A percentile compares a stretch with the other conserved stretches of the same genome.
Conservation (phyloP, 2,329 filamentous ascomycete species). For the Sporothrix brasiliensis region DNA sequence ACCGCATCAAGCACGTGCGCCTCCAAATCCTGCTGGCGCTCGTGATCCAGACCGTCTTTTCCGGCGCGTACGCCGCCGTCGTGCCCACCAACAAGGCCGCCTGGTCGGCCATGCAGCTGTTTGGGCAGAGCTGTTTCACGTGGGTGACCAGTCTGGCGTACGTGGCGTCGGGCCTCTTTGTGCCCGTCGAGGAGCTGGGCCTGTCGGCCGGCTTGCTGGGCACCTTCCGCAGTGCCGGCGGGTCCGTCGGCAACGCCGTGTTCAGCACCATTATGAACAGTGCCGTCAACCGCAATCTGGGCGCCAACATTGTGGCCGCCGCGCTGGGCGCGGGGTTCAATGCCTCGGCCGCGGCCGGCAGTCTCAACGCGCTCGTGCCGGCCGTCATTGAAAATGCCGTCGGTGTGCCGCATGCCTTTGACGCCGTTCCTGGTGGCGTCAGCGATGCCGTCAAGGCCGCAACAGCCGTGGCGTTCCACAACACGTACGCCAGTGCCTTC, state of each 20-base stretch:
- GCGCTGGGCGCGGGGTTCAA: neutral
- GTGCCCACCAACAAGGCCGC: constrained; percentile 40
- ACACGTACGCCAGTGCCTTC: constrained; percentile 49
- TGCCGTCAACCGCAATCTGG: neutral
- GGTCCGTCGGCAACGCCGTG: neutral
- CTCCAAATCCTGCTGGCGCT: constrained; percentile 42
- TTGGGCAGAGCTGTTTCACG: constrained; percentile 42
- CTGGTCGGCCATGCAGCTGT: constrained; percentile 42
- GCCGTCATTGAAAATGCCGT: constrained; percentile 44
- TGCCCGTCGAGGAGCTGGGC: constrained; percentile 1
- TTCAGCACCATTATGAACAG: constrained; percentile 16
- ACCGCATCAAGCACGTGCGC: constrained; percentile 42
- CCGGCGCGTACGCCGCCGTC: constrained; percentile 36
- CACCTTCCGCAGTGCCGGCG: constrained; percentile 1
- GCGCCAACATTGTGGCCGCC: neutral
- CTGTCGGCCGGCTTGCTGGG: neutral
- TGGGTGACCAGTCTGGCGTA: constrained; percentile 43
- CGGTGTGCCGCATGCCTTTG: constrained; percentile 61
- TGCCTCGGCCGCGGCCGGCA: neutral
- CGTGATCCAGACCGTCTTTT: constrained; percentile 38
- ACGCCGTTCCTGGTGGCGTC: constrained; percentile 51
- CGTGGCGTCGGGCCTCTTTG: constrained; percentile 30
- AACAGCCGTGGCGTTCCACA: constrained; percentile 44
- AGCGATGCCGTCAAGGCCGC: constrained; percentile 42
- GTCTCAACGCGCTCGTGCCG: neutral